Evolutionary conservation across 1,284 basidiomycete species (phyloP), one percentile per base, ranked within the genome.

Genomic region (Pseudozyma pruni): DNA sequence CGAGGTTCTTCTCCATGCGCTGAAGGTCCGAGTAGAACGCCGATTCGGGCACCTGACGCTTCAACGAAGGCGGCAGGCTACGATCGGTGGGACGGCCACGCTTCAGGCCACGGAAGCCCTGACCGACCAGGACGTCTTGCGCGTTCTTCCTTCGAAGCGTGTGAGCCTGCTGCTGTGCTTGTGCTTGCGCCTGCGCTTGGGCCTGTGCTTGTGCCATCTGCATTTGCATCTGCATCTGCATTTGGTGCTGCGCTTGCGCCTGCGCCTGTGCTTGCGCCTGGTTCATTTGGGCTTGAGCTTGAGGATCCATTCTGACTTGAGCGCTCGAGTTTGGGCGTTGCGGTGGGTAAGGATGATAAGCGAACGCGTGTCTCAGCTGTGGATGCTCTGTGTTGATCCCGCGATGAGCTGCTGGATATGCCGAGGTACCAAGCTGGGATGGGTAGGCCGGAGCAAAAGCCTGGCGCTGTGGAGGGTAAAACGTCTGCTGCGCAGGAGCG

Each of bases 1-100:
- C 94, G 10, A 98, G 86, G 81, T 90, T 91, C 64, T 91, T 87
- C 83, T 97, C 94, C 87, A 93, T 91, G 61, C 91, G 89, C 42
- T 94, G 85, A 29, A 98, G 85, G 76, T 91, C 89, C 57, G 89
- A 87, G 83, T 97, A 98, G 86, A 95, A 91, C 51, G 87, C 87
- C 20, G 92, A 79, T 51, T 81, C 79, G 17, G 77, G 79, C 25
- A 81, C 70, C 31, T 72, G 71, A n/a, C 74, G 56, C 55, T 83
- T 95, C 90, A 17, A 90, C 87, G 75, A 94, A 86, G 44, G 88
- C 0, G 91, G 91, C 25, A 93, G 85, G 34, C 87, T 87, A 83
- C 90, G 91, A 81, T 92, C 91, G 2, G 90, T 90, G 35, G 92
- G 86, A 79, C 91, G 91, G 55, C 91, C 88, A 78, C 88, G 89